These are phyloP conservation scores for Vitis hybrid DNA, from an alignment of 177 flowering plant genomes.

Conservation along the genomic window DNA sequence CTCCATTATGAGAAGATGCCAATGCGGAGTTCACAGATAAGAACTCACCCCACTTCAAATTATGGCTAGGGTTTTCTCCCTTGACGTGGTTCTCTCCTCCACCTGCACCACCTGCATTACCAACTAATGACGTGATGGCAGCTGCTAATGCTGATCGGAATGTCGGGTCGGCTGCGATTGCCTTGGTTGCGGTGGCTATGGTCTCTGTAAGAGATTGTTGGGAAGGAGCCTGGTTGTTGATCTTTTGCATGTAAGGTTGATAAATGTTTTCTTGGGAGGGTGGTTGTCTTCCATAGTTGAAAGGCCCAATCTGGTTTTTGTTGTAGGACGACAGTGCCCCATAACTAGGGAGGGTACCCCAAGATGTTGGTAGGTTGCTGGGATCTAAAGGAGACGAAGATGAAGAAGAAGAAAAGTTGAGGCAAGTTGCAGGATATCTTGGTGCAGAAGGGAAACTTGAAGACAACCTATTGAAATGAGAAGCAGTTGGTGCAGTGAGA, in stretches of 20 bases:
- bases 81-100: slow-evolving; percentile 18
- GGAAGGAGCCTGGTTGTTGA: slow-evolving; percentile 19
- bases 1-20: slow-evolving; percentile 24
- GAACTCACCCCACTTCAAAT: slow-evolving; percentile 29
- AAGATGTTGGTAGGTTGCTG: slow-evolving; percentile 30
- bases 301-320: slow-evolving; percentile 26
- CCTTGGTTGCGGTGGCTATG: slow-evolving; percentile 56
- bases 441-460: slow-evolving; percentile 22
- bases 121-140: slow-evolving; percentile 40
- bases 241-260: slow-evolving; percentile 33
- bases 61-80: slow-evolving; percentile 14
- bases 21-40: slow-evolving; percentile 25
- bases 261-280: slow-evolving; percentile 32
- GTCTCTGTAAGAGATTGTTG: slow-evolving; percentile 37
- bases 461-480: slow-evolving; percentile 29
- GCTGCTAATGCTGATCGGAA: slow-evolving; percentile 54
- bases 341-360: slow-evolving; percentile 35
- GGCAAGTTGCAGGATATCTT: slow-evolving; percentile 39
- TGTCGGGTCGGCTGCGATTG: slow-evolving; percentile 53
- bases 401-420: slow-evolving; percentile 36
- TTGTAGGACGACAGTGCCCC: slow-evolving; percentile 19
- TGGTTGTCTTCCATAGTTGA: slow-evolving; percentile 25
- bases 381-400: slow-evolving; percentile 28
- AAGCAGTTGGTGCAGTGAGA: slow-evolving; percentile 38
- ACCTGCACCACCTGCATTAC: slow-evolving; percentile 22